Conservation (phyloP, 345 rosid genomes). For the Linum lewisii region DNA sequence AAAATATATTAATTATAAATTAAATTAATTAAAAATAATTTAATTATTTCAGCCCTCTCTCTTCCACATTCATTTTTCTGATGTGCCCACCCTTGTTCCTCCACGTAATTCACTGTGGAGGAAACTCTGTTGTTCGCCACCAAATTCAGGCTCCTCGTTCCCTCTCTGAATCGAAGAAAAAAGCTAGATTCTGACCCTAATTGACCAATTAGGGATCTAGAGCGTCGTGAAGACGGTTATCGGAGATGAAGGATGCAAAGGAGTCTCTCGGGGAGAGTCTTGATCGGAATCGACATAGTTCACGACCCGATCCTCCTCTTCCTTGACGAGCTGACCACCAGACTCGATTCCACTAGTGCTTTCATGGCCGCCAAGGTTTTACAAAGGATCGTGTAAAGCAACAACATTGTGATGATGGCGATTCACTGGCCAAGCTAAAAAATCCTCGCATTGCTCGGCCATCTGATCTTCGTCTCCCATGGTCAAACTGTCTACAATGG, state of each 20-base stretch:
- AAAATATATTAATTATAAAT: too few species aligned
- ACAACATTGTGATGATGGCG: not conserved
- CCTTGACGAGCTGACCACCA: not conserved
- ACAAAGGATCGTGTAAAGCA: not conserved
- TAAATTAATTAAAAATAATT: too few species aligned
- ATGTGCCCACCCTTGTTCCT: too few species aligned
- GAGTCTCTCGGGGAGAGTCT: slow-evolving; percentile 90
- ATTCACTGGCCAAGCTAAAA: too few species aligned
- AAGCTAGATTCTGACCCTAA: slow-evolving; percentile 65
- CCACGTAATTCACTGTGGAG: slow-evolving; percentile 80
- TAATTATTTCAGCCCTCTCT: too few species aligned
- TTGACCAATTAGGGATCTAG: slow-evolving; percentile 71
- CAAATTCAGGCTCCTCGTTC: slow-evolving; percentile 90
- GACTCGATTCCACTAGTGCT: not conserved
- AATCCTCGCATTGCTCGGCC: not conserved
- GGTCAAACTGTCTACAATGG: not conserved
- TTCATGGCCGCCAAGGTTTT: not conserved
- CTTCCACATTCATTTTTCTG: too few species aligned
- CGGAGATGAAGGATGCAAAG: slow-evolving; percentile 92
- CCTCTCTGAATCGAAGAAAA: slow-evolving; percentile 59
- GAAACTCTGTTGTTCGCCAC: slow-evolving; percentile 93
- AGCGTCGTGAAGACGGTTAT: slow-evolving; percentile 76
- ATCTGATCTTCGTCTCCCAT: not conserved
- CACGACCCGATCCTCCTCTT: not conserved
- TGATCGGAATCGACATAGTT: slow-evolving; percentile 41